phyloP scores from a whole-genome alignment of 768 basidiomycete species.

The Mycena latifolia region DNA sequence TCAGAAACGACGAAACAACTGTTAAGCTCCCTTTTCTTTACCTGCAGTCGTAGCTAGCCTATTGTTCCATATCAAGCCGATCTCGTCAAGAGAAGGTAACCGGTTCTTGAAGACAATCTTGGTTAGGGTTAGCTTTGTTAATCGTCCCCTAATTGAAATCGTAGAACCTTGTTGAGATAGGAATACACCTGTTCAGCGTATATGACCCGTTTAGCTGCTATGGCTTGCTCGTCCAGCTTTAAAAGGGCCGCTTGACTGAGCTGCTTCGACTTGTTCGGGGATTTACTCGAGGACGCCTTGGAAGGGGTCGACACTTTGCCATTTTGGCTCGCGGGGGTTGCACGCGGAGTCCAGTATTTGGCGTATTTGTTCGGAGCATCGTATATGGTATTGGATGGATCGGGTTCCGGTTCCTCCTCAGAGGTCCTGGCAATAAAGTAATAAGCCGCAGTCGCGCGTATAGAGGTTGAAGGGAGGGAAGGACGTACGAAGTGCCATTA shows the following conservation, averaged over 20 bases:
- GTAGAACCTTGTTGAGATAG: slow-evolving; percentile 70
- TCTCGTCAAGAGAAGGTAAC: slow-evolving; percentile 59
- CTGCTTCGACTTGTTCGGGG: neutral
- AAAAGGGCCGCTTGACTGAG: neutral
- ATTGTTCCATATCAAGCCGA: slow-evolving; percentile 76
- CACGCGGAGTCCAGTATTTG: slow-evolving; percentile 17
- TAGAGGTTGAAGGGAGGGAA: neutral
- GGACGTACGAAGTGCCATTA: slow-evolving; percentile 17
- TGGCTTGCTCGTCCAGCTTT: neutral
- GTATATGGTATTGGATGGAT: neutral
- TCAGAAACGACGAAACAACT: too few relatives aligned
- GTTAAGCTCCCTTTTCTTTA: slow-evolving; percentile 21
- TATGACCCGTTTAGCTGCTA: slow-evolving; percentile 41
- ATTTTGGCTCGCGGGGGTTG: neutral
- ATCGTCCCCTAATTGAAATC: too few relatives aligned
- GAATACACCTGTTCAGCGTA: slow-evolving; percentile 73
- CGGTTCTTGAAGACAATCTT: slow-evolving; percentile 64
- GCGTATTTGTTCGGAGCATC: slow-evolving; percentile 5
- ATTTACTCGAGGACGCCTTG: neutral
- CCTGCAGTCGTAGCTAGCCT: slow-evolving; percentile 78
- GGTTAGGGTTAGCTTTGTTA: too few relatives aligned
- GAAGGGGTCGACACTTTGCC: neutral
- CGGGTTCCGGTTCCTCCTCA: neutral
- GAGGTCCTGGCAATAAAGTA: too few relatives aligned
- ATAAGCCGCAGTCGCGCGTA: too few relatives aligned